phyloP scores from a whole-genome alignment of 768 basidiomycete species.

The Serendipita sp. region DNA sequence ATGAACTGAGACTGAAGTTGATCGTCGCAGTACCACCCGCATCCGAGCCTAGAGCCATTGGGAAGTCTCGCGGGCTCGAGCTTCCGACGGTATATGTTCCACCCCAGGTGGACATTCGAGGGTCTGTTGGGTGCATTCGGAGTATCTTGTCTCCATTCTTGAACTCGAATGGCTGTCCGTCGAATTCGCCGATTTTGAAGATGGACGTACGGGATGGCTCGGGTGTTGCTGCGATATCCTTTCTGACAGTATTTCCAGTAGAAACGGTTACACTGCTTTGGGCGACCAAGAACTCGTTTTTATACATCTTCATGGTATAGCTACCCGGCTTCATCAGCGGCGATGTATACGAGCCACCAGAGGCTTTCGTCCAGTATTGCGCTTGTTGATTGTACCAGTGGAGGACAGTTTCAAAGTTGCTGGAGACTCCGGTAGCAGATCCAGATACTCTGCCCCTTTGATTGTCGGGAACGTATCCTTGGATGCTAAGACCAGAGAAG shows the following conservation, averaged over 20 bases:
- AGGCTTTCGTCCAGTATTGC: constrained; percentile 28
- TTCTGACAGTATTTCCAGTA: constrained; percentile 23
- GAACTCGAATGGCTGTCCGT: constrained; percentile 31
- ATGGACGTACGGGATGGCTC: constrained; percentile 21
- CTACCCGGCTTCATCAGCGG: constrained; percentile 33
- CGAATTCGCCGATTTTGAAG: constrained; percentile 29
- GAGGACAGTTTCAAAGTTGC: constrained; percentile 15
- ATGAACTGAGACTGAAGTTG: constrained; percentile 8
- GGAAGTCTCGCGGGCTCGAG: constrained; percentile 23
- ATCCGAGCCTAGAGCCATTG: constrained; percentile 32
- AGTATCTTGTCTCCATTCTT: constrained; percentile 35
- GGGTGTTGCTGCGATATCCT: constrained; percentile 20
- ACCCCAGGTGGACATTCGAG: constrained; percentile 31
- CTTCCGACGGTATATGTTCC: constrained; percentile 30
- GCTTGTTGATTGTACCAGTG: constrained; percentile 24
- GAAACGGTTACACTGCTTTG: constrained; percentile 26
- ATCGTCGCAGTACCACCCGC: constrained; percentile 31
- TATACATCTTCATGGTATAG: constrained; percentile 28
- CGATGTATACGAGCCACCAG: constrained; percentile 24
- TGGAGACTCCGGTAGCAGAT: constrained; percentile 27
- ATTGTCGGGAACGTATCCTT: constrained; percentile 29
- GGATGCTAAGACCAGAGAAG: constrained; percentile 26
- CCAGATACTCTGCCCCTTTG: constrained; percentile 30
- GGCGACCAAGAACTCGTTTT: constrained; percentile 31
- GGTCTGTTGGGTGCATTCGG: constrained; percentile 32